Evolutionary conservation across 192 early-diverging fungal species (phyloP).

Genomic region (Gonapodya prolifera): DNA sequence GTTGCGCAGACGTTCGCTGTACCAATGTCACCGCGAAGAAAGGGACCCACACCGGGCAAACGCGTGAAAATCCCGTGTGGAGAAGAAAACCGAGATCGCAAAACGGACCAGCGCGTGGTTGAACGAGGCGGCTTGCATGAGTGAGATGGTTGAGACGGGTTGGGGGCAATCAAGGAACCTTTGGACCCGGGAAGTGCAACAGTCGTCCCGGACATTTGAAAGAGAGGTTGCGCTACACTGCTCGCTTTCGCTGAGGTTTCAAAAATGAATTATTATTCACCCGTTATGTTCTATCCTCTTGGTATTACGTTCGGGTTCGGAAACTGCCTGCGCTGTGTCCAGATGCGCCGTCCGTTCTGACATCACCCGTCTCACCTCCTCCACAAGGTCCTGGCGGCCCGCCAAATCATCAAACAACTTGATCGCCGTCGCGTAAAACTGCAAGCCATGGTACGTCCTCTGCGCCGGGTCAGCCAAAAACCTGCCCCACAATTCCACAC

Average conservation of each 20-base stretch:
- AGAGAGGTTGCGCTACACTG: too few species aligned
- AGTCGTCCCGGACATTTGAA: too few species aligned
- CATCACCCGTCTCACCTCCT: background rate
- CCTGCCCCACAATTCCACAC: background rate
- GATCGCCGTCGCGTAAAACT: background rate
- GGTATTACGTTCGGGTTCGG: background rate
- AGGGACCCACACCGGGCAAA: background rate
- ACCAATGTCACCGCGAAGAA: background rate
- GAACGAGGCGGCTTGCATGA: background rate
- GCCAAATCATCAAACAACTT: background rate
- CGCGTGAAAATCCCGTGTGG: background rate
- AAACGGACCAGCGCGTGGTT: background rate
- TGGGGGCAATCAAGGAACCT: too few species aligned
- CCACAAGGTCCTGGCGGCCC: background rate
- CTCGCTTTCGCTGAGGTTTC: too few species aligned
- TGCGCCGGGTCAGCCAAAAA: background rate
- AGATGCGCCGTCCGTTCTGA: background rate
- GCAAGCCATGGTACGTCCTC: background rate
- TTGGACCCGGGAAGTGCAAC: too few species aligned
- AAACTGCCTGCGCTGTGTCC: too few species aligned
- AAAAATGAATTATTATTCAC: too few species aligned
- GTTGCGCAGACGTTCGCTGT: background rate
- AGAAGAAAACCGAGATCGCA: background rate
- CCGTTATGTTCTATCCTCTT: too few species aligned
- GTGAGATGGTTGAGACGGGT: too few species aligned